Conservation (phyloP, 176 grass and related monocot species). For the Musa troglodytarum region DNA sequence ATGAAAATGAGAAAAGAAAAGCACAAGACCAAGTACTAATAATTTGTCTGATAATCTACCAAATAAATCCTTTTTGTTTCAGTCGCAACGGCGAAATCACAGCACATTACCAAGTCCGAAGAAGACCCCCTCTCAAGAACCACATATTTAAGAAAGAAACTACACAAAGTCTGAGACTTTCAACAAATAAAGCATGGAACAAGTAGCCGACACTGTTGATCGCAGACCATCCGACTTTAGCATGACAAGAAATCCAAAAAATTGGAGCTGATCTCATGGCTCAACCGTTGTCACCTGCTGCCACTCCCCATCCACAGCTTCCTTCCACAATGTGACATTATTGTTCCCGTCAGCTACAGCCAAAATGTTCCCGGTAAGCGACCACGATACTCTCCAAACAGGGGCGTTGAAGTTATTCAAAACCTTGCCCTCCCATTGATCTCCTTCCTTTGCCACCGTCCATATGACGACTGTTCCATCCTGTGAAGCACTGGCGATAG, state of each 20-base stretch:
- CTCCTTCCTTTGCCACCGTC: constrained; percentile 8
- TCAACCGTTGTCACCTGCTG: constrained; percentile 7
- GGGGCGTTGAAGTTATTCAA: not conserved
- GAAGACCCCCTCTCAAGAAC: not conserved
- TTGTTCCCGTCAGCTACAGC: constrained; percentile 5
- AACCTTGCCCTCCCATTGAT: not conserved
- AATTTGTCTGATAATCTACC: no score
- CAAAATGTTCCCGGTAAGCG: not conserved
- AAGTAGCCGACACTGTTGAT: not conserved
- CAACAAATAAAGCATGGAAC: not conserved
- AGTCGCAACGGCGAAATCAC: not conserved
- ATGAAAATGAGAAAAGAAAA: no score
- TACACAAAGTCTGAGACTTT: not conserved
- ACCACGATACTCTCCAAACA: constrained; percentile 2
- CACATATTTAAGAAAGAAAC: not conserved
- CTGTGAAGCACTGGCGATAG: not conserved
- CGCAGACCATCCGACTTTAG: not conserved
- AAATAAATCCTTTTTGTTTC: not conserved
- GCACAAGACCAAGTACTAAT: no score
- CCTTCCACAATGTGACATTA: constrained; percentile 8
- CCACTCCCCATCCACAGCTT: not conserved
- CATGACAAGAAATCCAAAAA: not conserved
- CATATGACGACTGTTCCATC: constrained; percentile 2
- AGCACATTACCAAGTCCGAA: not conserved
- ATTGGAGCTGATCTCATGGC: not conserved